Evolutionary conservation across 2,329 filamentous ascomycete species (phyloP).

Genomic region (Colletotrichum graminicola): DNA sequence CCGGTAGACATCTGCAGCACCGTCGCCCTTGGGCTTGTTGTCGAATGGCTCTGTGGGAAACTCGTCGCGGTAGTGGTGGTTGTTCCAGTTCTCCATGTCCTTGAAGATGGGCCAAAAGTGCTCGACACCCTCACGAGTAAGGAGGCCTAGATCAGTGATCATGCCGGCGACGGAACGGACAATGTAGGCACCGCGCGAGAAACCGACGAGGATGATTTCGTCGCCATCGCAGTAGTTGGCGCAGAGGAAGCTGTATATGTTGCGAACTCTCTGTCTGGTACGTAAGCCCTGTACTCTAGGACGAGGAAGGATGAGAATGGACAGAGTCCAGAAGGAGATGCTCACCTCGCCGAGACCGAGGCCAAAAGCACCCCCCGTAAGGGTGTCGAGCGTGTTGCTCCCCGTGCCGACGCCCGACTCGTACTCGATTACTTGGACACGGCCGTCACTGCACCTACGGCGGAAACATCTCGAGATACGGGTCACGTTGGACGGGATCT

Average conservation of each 20-base stretch:
- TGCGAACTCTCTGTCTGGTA: slow-evolving; percentile 63
- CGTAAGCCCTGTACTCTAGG: background rate
- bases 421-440: slow-evolving; percentile 70
- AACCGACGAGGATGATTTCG: slow-evolving; percentile 68
- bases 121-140: slow-evolving; percentile 66
- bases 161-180: slow-evolving; percentile 68
- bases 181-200: slow-evolving; percentile 70
- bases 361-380: slow-evolving; percentile 68
- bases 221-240: slow-evolving; percentile 71
- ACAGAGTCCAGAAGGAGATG: background rate
- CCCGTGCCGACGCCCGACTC: slow-evolving; percentile 71
- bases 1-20: slow-evolving; percentile 58
- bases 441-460: slow-evolving; percentile 62
- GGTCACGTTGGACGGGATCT: slow-evolving; percentile 71
- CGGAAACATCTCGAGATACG: slow-evolving; percentile 70
- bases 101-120: slow-evolving; percentile 68
- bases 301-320: too few species aligned
- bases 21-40: slow-evolving; percentile 61
- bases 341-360: slow-evolving; percentile 65
- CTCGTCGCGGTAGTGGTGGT: slow-evolving; percentile 58
- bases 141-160: slow-evolving; percentile 63
- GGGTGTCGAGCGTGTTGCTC: slow-evolving; percentile 60
- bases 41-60: slow-evolving; percentile 62
- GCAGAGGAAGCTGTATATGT: slow-evolving; percentile 73
- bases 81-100: slow-evolving; percentile 67